These are phyloP conservation scores for Botrytis squamosa DNA, from an alignment of 2,329 filamentous ascomycete species.

Conservation along the genomic window DNA sequence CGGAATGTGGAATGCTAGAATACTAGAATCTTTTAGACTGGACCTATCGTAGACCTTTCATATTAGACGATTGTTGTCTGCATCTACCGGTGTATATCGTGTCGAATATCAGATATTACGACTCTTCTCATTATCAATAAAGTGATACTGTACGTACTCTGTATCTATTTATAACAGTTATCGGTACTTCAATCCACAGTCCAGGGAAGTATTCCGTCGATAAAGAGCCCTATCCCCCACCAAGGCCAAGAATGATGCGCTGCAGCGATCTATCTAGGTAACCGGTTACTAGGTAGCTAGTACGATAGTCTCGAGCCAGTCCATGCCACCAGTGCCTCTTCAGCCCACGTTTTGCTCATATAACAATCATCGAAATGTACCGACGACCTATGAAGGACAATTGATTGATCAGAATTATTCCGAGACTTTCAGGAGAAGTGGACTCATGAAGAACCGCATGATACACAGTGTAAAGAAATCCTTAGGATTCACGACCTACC, in stretches of 20 bases:
- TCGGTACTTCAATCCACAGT: neutral
- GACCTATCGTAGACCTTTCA: neutral
- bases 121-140: neutral
- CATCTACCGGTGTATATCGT: neutral
- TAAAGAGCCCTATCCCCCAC: neutral
- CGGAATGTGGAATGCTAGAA: neutral
- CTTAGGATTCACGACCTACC: neutral
- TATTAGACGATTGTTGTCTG: neutral
- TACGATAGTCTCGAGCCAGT: neutral
- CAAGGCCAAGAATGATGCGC: neutral
- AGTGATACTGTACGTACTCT: too few relatives aligned
- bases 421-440: neutral
- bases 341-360: neutral
- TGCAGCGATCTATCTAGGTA: neutral
- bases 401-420: neutral
- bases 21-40: neutral
- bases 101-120: neutral
- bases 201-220: neutral
- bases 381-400: neutral
- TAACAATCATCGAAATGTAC: neutral
- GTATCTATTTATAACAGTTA: neutral
- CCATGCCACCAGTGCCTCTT: neutral
- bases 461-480: neutral
- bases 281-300: neutral
- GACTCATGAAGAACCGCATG: neutral